These are phyloP conservation scores for Scutellaria galericulata DNA, from an alignment of 257 asterid species.

Conservation along the genomic window DNA sequence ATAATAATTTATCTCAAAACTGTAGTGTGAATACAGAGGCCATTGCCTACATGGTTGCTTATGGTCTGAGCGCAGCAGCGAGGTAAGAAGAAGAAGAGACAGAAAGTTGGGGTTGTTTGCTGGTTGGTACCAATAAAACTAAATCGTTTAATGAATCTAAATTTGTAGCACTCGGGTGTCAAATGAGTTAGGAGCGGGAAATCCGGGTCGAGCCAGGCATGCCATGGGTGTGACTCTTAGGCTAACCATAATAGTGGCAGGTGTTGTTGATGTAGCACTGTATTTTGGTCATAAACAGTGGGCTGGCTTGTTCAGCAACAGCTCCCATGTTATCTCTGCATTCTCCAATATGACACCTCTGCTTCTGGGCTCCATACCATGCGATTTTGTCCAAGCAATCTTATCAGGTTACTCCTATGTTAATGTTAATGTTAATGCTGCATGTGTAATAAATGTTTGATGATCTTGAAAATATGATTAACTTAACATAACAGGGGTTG, in stretches of 20 bases:
- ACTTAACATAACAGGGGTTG: constrained; percentile 59
- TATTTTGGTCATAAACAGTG: constrained; percentile 57
- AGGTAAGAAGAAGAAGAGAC: constrained; percentile 46
- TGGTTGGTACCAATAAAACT: not conserved
- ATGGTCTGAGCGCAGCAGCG: constrained; percentile 77
- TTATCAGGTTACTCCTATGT: constrained; percentile 55
- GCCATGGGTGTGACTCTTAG: constrained; percentile 67
- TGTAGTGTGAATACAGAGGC: constrained; percentile 52
- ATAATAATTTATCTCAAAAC: too few relatives aligned
- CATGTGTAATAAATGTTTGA: not conserved
- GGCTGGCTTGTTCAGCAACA: constrained; percentile 70
- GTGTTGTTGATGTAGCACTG: constrained; percentile 47
- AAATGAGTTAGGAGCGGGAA: constrained; percentile 78
- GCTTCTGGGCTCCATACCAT: constrained; percentile 51
- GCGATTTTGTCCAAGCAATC: constrained; percentile 69
- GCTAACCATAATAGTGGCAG: constrained; percentile 49
- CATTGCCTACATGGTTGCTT: constrained; percentile 57
- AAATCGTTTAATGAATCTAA: not conserved
- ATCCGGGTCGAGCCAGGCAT: constrained; percentile 57
- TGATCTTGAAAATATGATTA: too few relatives aligned
- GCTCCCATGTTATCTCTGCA: constrained; percentile 45
- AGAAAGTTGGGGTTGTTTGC: too few relatives aligned
- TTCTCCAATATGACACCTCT: constrained; percentile 67
- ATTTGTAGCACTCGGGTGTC: constrained; percentile 81
- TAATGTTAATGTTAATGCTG: too few relatives aligned